These are phyloP conservation scores for Dactylellina drechsleri DNA, from an alignment of 2,329 filamentous ascomycete genomes.

Conservation along the genomic window DNA sequence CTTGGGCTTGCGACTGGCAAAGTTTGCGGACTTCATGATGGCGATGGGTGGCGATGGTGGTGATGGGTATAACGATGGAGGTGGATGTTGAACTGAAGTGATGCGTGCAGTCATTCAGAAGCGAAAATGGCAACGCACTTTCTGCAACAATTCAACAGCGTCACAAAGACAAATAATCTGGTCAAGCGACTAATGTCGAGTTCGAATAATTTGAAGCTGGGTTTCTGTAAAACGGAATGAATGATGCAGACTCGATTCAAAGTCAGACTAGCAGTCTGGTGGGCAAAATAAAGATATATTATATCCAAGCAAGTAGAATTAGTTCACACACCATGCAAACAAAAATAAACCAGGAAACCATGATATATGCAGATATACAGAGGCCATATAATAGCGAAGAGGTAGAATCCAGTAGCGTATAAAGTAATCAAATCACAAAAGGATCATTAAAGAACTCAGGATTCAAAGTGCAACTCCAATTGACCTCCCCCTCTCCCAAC, in stretches of 20 bases:
- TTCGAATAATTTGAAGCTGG: too few relatives aligned
- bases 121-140: not conserved
- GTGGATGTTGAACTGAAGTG: not conserved
- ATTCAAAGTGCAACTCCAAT: not conserved
- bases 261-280: too few relatives aligned
- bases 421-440: conserved; percentile 11
- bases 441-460: conserved; percentile 6
- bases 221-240: too few relatives aligned
- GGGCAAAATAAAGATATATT: too few relatives aligned
- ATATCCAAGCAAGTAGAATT: too few relatives aligned
- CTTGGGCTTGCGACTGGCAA: conserved; percentile 42
- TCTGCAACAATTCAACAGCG: not conserved
- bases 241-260: too few relatives aligned
- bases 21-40: conserved; percentile 51
- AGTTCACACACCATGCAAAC: not conserved
- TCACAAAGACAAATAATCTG: too few relatives aligned
- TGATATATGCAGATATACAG: not conserved
- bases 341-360: not conserved
- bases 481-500: conserved; percentile 21
- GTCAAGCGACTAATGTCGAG: too few relatives aligned
- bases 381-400: not conserved
- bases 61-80: not conserved
- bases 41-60: conserved; percentile 9
- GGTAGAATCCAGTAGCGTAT: not conserved
- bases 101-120: too few relatives aligned